Base-by-base conservation (phyloP, 2,329 filamentous ascomycete species). In the Venturia oleaginea region DNA sequence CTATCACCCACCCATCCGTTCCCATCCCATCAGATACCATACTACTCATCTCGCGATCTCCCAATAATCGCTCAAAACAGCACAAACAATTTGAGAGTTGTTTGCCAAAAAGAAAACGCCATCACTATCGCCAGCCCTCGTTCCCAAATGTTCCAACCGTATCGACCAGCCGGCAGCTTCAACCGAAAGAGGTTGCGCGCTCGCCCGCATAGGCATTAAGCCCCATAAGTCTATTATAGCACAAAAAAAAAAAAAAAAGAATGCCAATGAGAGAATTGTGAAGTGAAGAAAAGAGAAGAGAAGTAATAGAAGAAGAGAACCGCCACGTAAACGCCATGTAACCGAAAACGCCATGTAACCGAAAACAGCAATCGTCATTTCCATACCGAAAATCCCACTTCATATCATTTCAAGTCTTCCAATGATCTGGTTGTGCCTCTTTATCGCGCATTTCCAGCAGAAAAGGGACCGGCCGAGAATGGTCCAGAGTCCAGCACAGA, bases 401-500 rank as follows among this genome's bases (percentile, higher is more conserved):
- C 22, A 22, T 24, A 11, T 51, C 46, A 51, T 27, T 22, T 51
- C 48, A 30, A 30, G 11, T 54, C 10, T 10, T 32, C 24, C 48
- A 30, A 27, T 24, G n/a, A 7, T 10, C 2, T n/a, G 11, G 15
- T 34, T 57, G 13, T 27, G 24, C 13, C 7, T 19, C 15, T 10
- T 57, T 30, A 57, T 22, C 51, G 51, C 27, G 51, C 51, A 19
- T 15, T 34, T 11, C 19, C 27, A 22, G 46, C 22, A 27, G 46
- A 51, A 17, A 51, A 51, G 22, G 51, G 24, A 19, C 30, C 51
- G 7, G 30, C 27, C 30, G 51, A 34, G 30, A 60, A 60, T 42
- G 34, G 59, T 1, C 34, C 59, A 40, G 34, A 32, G 30, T 72
- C 69, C 22, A 72, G 64, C 69, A 73, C 68, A 61, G 66, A 71